Evolutionary conservation across 805 yeast species (phyloP), one percentile per base, ranked within the genome.

Genomic region (Vanderwaltozyma yarrowii): DNA sequence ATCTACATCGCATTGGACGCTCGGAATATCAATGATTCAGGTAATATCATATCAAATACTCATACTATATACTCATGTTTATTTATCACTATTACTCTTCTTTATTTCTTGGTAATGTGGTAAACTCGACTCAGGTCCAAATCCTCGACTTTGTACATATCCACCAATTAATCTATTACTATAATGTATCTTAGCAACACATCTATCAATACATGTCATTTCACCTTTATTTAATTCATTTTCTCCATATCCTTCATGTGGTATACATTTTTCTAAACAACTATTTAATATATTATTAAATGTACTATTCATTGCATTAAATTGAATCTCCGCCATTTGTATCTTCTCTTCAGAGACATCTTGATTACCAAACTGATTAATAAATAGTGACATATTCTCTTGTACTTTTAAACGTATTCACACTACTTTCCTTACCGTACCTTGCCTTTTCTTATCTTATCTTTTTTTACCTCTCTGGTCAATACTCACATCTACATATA

Each of bases 161-260:
- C 66, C 70, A 0, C 89, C 92, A 23, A 84, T 64, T 37, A 70
- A 54, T 32, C 73, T 59, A 56, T 80, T 86, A 33, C 87, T 79
- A 49, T 70, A 70, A 66, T 86, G 32, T 60, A 79, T 87, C 60
- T 88, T 88, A 45, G 76, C 62, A 33, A 83, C 89, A 63, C 97
- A 88, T 43, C 96, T 66, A 58, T 87, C 95, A 11, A 84, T 64
- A 58, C 97, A 88, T 30, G 74, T 70, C 42, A 69, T 61, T 56
- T 88, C 96, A 27, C 95, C 96, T 51, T 87, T 86, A 45, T 75
- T 77, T 38, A 88, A 65, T 19, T 89, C 96, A 9, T 74, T 70
- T 50, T 89, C 97, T 13, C 85, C 84, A 61, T 82, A 30, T 12
- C 32, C 32, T 30, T 30, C 32, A 17, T 30, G 32, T 17, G 32